A percentile compares a stretch with the other conserved stretches of the same genome.
These are phyloP conservation scores for Arthroderma sp. DNA, from an alignment of 2,329 filamentous ascomycete genomes.

Conservation along the genomic window DNA sequence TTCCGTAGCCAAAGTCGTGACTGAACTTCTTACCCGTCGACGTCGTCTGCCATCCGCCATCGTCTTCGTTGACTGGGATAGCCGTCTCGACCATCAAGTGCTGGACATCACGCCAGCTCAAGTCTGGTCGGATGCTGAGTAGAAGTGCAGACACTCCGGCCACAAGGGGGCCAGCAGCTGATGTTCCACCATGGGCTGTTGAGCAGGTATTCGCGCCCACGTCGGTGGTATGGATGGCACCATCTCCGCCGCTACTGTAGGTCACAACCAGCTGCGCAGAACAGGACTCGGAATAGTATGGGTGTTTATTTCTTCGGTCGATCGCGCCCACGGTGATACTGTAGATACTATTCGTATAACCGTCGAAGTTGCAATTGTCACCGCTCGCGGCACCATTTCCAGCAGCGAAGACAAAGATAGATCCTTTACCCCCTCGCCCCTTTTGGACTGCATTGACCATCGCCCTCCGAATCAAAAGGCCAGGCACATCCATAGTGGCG, in stretches of 20 bases:
- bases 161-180: constrained; percentile 82
- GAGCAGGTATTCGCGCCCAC: constrained; percentile 74
- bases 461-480: constrained; percentile 72
- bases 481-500: constrained; percentile 82
- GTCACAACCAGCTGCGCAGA: constrained; percentile 92
- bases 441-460: constrained; percentile 89
- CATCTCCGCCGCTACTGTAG: constrained; percentile 80
- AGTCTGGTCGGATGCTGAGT: constrained; percentile 68
- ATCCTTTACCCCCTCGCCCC: constrained; percentile 69
- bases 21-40: constrained; percentile 75
- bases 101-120: constrained; percentile 90
- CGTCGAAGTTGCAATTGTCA: constrained; percentile 98
- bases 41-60: constrained; percentile 69
- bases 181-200: constrained; percentile 78
- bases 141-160: constrained; percentile 86
- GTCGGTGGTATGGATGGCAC: constrained; percentile 92
- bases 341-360: constrained; percentile 99
- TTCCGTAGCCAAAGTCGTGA: constrained; percentile 91
- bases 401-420: constrained; percentile 91
- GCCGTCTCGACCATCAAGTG: constrained; percentile 79
- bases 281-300: constrained; percentile 92
- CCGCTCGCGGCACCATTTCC: constrained; percentile 78
- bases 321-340: constrained; percentile 93
- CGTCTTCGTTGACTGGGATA: constrained; percentile 60
- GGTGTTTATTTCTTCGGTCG: constrained; percentile 73